These are phyloP conservation scores for Vinca minor DNA, from an alignment of 257 asterid genomes.

Conservation along the genomic window DNA sequence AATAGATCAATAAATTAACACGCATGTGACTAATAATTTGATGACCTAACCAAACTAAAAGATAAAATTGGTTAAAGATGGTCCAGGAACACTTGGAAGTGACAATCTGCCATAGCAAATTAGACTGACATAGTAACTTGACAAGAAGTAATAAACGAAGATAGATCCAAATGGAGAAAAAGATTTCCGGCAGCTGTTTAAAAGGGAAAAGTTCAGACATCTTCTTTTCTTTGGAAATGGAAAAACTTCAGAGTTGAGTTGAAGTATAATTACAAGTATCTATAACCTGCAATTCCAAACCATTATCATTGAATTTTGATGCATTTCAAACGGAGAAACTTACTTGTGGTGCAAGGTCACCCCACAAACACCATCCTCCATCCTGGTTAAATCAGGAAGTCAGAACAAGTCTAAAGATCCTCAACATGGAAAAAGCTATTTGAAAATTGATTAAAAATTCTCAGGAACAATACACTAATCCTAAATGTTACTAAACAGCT, in stretches of 20 bases:
- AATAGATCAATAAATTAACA: no score
- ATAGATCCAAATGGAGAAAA: background rate
- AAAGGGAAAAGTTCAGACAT: background rate
- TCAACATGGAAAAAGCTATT: background rate
- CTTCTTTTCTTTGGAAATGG: no score
- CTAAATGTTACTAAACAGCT: background rate
- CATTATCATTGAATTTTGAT: background rate
- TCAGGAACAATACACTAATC: background rate
- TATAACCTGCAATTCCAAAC: background rate
- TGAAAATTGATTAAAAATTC: no score
- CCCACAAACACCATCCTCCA: conserved; percentile 56
- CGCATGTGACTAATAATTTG: no score
- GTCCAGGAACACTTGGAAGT: no score
- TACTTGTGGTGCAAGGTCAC: conserved; percentile 87
- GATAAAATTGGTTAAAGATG: no score
- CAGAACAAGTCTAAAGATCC: conserved; percentile 13
- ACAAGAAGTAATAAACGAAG: no score
- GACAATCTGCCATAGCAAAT: no score
- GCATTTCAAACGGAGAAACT: conserved; percentile 18
- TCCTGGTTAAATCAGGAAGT: conserved; percentile 32
- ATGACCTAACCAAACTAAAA: no score
- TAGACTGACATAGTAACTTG: no score
- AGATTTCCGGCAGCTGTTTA: background rate
- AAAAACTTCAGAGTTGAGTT: background rate
- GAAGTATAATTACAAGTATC: background rate